These are phyloP conservation scores for Penicillium macrosclerotiorum DNA, from an alignment of 495 filamentous ascomycete species.

Conservation along the genomic window DNA sequence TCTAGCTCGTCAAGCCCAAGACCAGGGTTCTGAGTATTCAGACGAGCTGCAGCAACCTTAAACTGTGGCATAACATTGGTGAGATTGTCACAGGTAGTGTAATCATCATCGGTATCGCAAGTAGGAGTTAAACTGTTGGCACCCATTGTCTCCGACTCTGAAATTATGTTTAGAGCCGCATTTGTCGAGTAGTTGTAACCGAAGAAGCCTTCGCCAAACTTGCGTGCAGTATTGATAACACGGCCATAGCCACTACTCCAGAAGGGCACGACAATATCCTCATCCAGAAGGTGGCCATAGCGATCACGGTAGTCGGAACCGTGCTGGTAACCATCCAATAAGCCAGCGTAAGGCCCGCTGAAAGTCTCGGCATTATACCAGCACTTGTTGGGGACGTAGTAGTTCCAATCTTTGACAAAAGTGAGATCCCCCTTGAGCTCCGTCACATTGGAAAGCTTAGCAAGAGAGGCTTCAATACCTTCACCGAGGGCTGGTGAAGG, in stretches of 20 bases:
- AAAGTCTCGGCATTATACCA: slow-evolving; percentile 26
- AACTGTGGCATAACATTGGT: slow-evolving; percentile 12
- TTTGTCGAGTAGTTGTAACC: slow-evolving; percentile 38
- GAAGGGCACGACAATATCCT: slow-evolving; percentile 24
- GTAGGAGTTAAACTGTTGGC: slow-evolving; percentile 52
- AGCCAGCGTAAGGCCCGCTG: slow-evolving; percentile 51
- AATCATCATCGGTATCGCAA: slow-evolving; percentile 12
- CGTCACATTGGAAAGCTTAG: slow-evolving; percentile 14
- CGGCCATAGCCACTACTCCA: slow-evolving; percentile 49
- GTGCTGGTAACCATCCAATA: slow-evolving; percentile 42
- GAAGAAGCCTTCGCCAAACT: slow-evolving; percentile 55
- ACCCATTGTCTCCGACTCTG: slow-evolving; percentile 42
- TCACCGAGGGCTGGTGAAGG: slow-evolving; percentile 19
- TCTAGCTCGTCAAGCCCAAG: slow-evolving; percentile 19
- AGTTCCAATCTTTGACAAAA: slow-evolving; percentile 51
- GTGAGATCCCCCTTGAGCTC: slow-evolving; percentile 40
- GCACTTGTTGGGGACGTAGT: slow-evolving; percentile 40
- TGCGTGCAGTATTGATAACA: slow-evolving; percentile 51
- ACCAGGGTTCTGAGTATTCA: slow-evolving; percentile 24
- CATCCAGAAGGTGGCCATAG: slow-evolving; percentile 42
- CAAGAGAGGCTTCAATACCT: slow-evolving; percentile 12
- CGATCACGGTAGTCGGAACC: slow-evolving; percentile 41
- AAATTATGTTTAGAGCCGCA: slow-evolving; percentile 44
- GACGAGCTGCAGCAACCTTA: slow-evolving; percentile 20
- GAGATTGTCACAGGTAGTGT: slow-evolving; percentile 5